A percentile compares a stretch with the other conserved stretches of the same genome.
These are phyloP conservation scores for Coemansia sp. DNA, from an alignment of 192 early-diverging fungal genomes.

Conservation along the genomic window DNA sequence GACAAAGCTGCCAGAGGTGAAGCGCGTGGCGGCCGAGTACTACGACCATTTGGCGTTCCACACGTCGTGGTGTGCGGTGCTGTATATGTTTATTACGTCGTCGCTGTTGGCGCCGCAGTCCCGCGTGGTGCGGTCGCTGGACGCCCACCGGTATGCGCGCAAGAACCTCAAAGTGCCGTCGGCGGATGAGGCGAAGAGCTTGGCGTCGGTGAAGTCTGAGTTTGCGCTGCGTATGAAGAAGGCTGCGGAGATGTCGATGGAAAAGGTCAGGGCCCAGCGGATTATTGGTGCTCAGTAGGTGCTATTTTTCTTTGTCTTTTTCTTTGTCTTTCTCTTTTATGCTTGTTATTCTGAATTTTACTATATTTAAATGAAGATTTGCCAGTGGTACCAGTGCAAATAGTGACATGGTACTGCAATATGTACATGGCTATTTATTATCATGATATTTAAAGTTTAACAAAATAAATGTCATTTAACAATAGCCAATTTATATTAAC, in stretches of 20 bases:
- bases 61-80: conserved; percentile 83
- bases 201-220: conserved; percentile 29
- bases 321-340: not conserved
- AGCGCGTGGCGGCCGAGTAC: conserved; percentile 80
- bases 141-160: conserved; percentile 72
- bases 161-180: conserved; percentile 57
- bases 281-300: conserved; percentile 14
- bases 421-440: no score
- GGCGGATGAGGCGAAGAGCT: conserved; percentile 15
- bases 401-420: no score
- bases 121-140: conserved; percentile 68
- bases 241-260: conserved; percentile 47
- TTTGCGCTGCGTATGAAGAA: conserved; percentile 40
- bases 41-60: conserved; percentile 82
- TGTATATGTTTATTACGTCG: conserved; percentile 78
- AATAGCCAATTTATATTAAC: no score
- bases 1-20: conserved; percentile 77
- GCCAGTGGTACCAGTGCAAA: no score
- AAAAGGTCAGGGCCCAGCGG: conserved; percentile 36
- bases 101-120: conserved; percentile 76
- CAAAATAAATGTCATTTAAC: no score
- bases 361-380: not conserved
- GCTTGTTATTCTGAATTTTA: not conserved
- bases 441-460: no score
- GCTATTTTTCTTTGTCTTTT: not conserved